Base-by-base conservation (phyloP, 108 stramenopile genomes). In the Skeletonema potamos region DNA sequence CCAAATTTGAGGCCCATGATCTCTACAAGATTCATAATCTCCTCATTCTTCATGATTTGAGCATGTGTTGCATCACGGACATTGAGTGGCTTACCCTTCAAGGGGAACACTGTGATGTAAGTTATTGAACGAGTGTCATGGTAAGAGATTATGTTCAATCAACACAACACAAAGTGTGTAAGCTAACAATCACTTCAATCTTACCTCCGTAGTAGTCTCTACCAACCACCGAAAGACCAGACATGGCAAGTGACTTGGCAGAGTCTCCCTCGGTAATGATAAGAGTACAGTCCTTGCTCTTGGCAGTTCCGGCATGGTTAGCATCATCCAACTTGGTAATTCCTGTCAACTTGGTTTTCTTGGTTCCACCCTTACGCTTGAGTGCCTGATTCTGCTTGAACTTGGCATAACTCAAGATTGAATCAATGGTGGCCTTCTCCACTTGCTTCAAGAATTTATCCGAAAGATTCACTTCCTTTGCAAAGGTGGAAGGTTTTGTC, bases 1-100 rank as follows among this genome's bases (percentile, higher is more conserved):
- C 91, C 94, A 64, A 93, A 96, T 76, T 97, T 97, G 24, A 99
- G 91, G 11, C 99, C 99, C 72, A 99, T 83, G 61, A 99, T 99
- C 57, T 97, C 92, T 22, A 98, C 93, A 55, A 99, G 71, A 77
- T 98, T 97, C 77, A 96, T 91, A 64, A 98, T 89, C 82, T 99
- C 98, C 68, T 94, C 97, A 80, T 99, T 99, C 68, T 92, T 94
- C 79, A 93, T 87, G 58, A 99, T 87, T 54, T 87, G 85, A 29
- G 72, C 71, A 44, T 85, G 82, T 2, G 83, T 81, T 15, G 97
- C 97, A 76, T 99, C 97, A 22, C 98, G 97, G 27, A 98, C 98
- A 77, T 99, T 99, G 60, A 99, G 71, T 6, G 92, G 96, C 71
- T 99, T 99, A 20, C 98, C 98, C 66, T 94, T 96, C 57, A 99